A percentile compares a stretch with the other conserved stretches of the same genome.
These are phyloP conservation scores for Tricladium varicosporioides DNA, from an alignment of 2,329 filamentous ascomycete species.

Conservation along the genomic window DNA sequence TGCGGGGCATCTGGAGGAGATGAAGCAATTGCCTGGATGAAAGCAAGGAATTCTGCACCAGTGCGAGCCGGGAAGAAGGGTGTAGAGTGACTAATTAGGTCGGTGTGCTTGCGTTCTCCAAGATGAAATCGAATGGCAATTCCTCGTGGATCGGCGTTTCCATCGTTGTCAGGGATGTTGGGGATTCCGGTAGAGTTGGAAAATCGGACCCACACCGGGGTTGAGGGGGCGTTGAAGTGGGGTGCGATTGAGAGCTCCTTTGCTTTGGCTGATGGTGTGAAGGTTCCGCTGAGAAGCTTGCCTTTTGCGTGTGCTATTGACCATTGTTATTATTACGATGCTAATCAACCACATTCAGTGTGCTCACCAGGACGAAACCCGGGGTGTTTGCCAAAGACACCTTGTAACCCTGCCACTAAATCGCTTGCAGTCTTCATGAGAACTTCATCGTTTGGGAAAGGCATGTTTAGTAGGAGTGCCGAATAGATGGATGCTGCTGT, in stretches of 20 bases:
- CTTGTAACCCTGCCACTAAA: constrained; percentile 38
- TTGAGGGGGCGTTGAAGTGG: constrained; percentile 46
- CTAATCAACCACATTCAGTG: neutral
- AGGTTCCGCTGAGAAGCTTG: constrained; percentile 49
- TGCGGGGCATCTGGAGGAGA: constrained; percentile 26
- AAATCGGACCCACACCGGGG: constrained; percentile 46
- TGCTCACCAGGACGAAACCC: constrained; percentile 40
- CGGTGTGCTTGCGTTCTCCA: constrained; percentile 48
- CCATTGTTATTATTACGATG: constrained; percentile 1
- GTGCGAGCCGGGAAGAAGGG: constrained; percentile 51
- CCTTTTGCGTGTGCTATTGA: constrained; percentile 53
- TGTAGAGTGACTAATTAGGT: constrained; percentile 53
- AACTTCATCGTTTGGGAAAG: constrained; percentile 42
- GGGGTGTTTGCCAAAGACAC: constrained; percentile 39
- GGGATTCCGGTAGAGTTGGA: constrained; percentile 51
- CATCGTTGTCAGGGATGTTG: constrained; percentile 46
- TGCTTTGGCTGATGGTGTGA: constrained; percentile 46
- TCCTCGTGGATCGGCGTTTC: constrained; percentile 47
- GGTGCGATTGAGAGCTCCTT: constrained; percentile 44
- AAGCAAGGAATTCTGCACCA: constrained; percentile 50
- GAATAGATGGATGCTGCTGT: neutral
- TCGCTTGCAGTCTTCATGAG: constrained; percentile 38
- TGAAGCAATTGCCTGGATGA: constrained; percentile 43
- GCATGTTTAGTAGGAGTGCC: constrained; percentile 35
- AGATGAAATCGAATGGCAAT: constrained; percentile 49